A percentile compares a stretch with the other conserved stretches of the same genome.
These are phyloP conservation scores for Macrophomina phaseolina DNA, from an alignment of 2,329 filamentous ascomycete genomes.

Conservation along the genomic window DNA sequence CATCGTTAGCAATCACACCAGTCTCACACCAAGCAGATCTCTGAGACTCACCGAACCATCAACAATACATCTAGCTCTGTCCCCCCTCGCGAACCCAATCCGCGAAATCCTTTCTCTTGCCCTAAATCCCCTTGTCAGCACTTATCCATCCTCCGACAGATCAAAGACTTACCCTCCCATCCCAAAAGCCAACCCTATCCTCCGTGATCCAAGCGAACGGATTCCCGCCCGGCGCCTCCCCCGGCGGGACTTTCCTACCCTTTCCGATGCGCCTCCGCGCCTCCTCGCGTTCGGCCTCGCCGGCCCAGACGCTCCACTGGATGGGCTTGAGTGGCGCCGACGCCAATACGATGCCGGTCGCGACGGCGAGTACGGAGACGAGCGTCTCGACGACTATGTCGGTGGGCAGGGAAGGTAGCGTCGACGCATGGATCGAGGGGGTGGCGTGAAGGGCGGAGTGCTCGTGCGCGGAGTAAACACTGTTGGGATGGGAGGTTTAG, in stretches of 20 bases:
- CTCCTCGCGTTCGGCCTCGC: constrained; percentile 80
- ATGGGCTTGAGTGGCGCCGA: constrained; percentile 84
- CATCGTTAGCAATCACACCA: neutral
- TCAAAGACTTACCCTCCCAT: constrained; percentile 71
- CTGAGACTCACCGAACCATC: neutral
- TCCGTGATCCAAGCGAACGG: constrained; percentile 77
- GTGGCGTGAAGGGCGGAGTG: constrained; percentile 73
- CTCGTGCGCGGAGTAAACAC: constrained; percentile 96
- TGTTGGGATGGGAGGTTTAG: constrained; percentile 46
- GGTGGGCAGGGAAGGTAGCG: constrained; percentile 64
- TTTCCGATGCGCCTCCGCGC: constrained; percentile 71
- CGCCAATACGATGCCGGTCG: constrained; percentile 78
- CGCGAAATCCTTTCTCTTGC: constrained; percentile 76
- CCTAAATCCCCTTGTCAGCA: constrained; percentile 39
- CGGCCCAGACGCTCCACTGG: constrained; percentile 80
- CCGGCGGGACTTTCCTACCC: constrained; percentile 39
- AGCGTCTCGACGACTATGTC: constrained; percentile 91
- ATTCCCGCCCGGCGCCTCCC: constrained; percentile 63
- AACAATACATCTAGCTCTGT: neutral
- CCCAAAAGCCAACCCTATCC: constrained; percentile 81
- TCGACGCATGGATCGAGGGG: constrained; percentile 40
- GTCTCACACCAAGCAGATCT: too few relatives aligned
- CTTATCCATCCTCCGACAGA: neutral
- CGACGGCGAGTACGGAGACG: constrained; percentile 78
- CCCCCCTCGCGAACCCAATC: constrained; percentile 65